Evolutionary conservation across 257 asterid genomes (phyloP).

Genomic region (Fraxinus pennsylvanica): DNA sequence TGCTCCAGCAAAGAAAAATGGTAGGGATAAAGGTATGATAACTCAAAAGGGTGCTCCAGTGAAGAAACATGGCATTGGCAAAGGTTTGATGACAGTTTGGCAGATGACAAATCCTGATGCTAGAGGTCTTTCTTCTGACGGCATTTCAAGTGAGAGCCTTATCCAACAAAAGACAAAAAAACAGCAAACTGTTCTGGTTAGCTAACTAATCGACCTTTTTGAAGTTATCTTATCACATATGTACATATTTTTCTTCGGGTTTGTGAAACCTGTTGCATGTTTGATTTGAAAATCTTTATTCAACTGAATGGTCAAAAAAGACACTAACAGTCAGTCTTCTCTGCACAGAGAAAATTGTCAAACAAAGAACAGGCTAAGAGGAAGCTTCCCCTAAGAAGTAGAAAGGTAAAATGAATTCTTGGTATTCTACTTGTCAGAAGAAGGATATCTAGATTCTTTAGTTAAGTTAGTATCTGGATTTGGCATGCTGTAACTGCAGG

Average conservation of each 20-base stretch:
- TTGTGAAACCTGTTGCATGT: constrained; percentile 39
- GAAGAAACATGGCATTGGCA: constrained; percentile 60
- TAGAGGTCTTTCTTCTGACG: constrained; percentile 40
- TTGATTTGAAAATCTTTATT: constrained; percentile 25
- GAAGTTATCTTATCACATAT: constrained; percentile 4
- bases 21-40: constrained; percentile 61
- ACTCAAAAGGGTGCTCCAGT: constrained; percentile 33
- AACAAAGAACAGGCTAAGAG: constrained; percentile 60
- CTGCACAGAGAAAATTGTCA: constrained; percentile 63
- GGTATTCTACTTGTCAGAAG: constrained; percentile 6
- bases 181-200: constrained; percentile 62
- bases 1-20: constrained; percentile 45
- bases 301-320: constrained; percentile 11
- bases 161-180: constrained; percentile 57
- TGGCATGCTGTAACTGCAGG: constrained; percentile 41
- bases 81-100: constrained; percentile 67
- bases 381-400: constrained; percentile 52
- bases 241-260: too few relatives aligned
- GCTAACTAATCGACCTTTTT: constrained; percentile 37
- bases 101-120: constrained; percentile 42
- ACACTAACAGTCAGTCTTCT: constrained; percentile 19
- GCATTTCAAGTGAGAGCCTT: constrained; percentile 32
- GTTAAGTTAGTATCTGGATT: constrained; percentile 17
- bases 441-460: constrained; percentile 1
- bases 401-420: constrained; percentile 49